A percentile compares a stretch with the other conserved stretches of the same genome.
phyloP scores from a whole-genome alignment of 176 grass and related monocot species.

The Carex parvula region DNA sequence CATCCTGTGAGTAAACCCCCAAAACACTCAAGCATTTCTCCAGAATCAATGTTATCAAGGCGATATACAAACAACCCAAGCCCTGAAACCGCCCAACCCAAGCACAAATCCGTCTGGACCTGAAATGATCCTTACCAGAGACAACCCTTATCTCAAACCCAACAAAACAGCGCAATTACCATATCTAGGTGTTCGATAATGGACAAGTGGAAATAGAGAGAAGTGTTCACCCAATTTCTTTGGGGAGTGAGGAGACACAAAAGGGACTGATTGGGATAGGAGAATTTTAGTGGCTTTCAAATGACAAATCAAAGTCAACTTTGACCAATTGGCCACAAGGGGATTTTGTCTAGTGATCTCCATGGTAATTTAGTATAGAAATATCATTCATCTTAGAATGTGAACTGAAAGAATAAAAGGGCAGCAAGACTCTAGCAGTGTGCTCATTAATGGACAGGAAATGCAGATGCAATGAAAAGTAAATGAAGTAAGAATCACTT shows the following conservation, averaged over 20 bases:
- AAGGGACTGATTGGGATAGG: neutral
- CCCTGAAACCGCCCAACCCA: neutral
- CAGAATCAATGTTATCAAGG: neutral
- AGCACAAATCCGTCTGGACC: neutral
- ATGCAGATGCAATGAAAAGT: neutral
- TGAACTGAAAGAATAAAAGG: neutral
- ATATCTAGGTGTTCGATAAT: neutral
- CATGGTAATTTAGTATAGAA: neutral
- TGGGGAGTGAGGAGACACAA: neutral
- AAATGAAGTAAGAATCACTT: neutral
- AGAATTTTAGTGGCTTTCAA: neutral
- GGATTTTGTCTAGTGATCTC: neutral
- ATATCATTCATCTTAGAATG: constrained; percentile 7
- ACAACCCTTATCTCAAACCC: neutral
- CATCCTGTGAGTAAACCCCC: neutral
- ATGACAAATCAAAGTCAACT: neutral
- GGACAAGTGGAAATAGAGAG: neutral
- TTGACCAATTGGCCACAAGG: neutral
- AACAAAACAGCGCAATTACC: neutral
- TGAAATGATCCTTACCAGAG: neutral
- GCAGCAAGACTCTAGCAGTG: neutral
- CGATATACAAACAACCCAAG: neutral
- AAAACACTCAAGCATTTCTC: neutral
- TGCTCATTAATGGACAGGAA: neutral
- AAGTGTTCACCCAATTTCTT: neutral